Percentiles rank a stretch among this genome's conserved stretches.
Evolutionary conservation across 2,329 filamentous ascomycete genomes (phyloP).

Genomic region (Zymoseptoria brevis): DNA sequence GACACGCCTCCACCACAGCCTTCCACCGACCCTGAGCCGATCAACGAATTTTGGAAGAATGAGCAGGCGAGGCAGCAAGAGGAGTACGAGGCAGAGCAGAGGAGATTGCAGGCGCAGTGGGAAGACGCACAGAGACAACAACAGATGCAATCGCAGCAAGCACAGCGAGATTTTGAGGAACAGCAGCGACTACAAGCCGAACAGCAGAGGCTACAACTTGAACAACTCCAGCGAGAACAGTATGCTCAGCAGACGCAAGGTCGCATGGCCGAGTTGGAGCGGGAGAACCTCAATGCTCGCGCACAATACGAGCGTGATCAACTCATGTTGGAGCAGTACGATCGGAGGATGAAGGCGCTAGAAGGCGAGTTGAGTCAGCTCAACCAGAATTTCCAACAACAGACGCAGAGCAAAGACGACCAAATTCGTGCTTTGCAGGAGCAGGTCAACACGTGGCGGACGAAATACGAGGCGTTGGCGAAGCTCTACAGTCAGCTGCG

Average conservation of each 20-base stretch:
- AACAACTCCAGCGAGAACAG: constrained; percentile 81
- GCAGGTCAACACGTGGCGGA: constrained; percentile 94
- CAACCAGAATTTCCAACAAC: constrained; percentile 74
- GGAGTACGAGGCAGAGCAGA: constrained; percentile 91
- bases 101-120: constrained; percentile 77
- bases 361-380: constrained; percentile 80
- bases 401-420: constrained; percentile 83
- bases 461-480: constrained; percentile 91
- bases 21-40: constrained; percentile 79
- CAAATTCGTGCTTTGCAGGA: constrained; percentile 89
- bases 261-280: constrained; percentile 88
- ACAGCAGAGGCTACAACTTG: constrained; percentile 83
- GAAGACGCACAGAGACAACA: constrained; percentile 73
- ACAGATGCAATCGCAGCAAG: constrained; percentile 72
- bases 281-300: constrained; percentile 86
- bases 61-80: constrained; percentile 86
- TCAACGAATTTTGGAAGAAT: constrained; percentile 96
- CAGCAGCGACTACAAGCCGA: constrained; percentile 82
- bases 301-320: constrained; percentile 97
- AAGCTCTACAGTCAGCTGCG: constrained; percentile 96
- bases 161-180: constrained; percentile 92
- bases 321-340: constrained; percentile 93
- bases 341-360: constrained; percentile 81
- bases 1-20: constrained; percentile 59
- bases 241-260: constrained; percentile 91